These are phyloP conservation scores for Trichoderma sp. DNA, from an alignment of 2,329 filamentous ascomycete species.

Conservation along the genomic window DNA sequence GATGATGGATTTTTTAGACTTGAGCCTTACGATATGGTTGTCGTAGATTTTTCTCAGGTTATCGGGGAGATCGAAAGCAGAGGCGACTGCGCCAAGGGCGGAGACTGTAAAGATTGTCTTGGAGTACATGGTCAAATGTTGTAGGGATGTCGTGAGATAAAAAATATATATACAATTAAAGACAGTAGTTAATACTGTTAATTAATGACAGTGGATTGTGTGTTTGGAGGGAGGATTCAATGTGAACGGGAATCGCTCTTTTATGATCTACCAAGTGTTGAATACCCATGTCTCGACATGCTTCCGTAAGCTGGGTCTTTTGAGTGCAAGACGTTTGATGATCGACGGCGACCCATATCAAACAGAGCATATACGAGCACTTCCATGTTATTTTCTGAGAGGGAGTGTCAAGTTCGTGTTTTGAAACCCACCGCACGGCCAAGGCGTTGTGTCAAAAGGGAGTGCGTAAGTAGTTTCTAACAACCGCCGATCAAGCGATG, in stretches of 20 bases:
- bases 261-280: background rate
- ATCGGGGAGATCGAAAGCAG: slow-evolving; percentile 19
- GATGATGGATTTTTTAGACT: background rate
- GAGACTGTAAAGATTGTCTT: slow-evolving; percentile 4
- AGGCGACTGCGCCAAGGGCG: slow-evolving; percentile 20
- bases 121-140: background rate
- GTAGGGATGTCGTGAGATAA: background rate
- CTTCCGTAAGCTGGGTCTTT: background rate
- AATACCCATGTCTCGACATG: background rate
- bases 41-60: slow-evolving; percentile 21
- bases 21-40: slow-evolving; percentile 11
- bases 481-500: background rate
- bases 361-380: background rate
- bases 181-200: background rate
- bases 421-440: background rate
- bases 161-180: background rate
- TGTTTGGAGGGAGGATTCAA: background rate
- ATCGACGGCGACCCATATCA: background rate
- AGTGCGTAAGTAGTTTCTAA: background rate
- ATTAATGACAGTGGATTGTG: background rate
- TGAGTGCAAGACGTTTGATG: background rate
- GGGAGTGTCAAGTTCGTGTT: background rate
- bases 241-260: too few species aligned
- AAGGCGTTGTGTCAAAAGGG: background rate
- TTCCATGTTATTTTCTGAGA: background rate